phyloP scores from a whole-genome alignment of 768 basidiomycete genomes.

The Gymnopilus junonius region DNA sequence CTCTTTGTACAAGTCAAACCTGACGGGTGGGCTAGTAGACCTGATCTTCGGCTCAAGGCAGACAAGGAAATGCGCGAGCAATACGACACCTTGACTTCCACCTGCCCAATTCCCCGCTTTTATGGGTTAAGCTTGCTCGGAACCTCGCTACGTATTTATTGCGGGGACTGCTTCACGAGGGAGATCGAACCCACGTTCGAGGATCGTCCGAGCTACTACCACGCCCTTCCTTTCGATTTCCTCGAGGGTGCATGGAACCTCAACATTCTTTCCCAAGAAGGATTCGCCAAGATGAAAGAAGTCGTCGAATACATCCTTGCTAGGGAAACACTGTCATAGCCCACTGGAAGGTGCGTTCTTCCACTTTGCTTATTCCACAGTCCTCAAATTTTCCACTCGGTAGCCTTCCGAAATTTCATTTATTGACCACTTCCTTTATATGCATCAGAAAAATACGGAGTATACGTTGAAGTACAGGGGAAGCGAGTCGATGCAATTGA shows the following conservation, averaged over 20 bases:
- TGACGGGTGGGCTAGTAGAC: too few species aligned
- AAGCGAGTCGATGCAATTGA: too few species aligned
- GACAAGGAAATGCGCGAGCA: too few species aligned
- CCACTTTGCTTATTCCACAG: too few species aligned
- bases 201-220: slow-evolving; percentile 20
- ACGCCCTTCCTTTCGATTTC: slow-evolving; percentile 23
- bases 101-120: slow-evolving; percentile 34
- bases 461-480: too few species aligned
- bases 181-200: slow-evolving; percentile 27
- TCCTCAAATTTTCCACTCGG: too few species aligned
- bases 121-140: slow-evolving; percentile 40
- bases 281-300: slow-evolving; percentile 36
- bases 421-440: not conserved
- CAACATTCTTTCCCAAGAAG: slow-evolving; percentile 36
- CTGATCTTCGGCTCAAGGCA: not conserved
- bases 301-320: slow-evolving; percentile 40
- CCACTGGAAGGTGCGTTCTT: too few species aligned
- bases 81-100: not conserved
- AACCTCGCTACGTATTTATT: slow-evolving; percentile 41
- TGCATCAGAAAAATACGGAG: too few species aligned
- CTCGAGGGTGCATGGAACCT: slow-evolving; percentile 35
- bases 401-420: too few species aligned
- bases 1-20: too few species aligned
- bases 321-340: too few species aligned
- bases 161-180: slow-evolving; percentile 30